Conservation (phyloP, 2,329 filamentous ascomycete genomes). For the Ceratocystis colombiana region DNA sequence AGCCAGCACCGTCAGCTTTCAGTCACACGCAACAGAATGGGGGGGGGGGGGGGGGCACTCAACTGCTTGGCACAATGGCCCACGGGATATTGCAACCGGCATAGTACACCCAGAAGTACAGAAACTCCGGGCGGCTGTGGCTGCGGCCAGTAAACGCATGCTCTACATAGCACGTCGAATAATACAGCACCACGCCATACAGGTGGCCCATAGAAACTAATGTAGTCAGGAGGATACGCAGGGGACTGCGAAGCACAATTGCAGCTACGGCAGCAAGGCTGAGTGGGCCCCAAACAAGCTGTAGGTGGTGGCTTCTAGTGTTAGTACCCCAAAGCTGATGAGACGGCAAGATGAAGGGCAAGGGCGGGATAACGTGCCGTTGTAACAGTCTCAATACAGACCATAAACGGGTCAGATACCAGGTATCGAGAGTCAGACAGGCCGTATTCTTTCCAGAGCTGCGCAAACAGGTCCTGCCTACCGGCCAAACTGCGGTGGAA, state of each 20-base stretch:
- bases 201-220: slow-evolving; percentile 45
- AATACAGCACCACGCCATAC: slow-evolving; percentile 55
- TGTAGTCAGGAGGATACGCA: slow-evolving; percentile 44
- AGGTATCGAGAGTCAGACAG: slow-evolving; percentile 81
- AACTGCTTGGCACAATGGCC: slow-evolving; percentile 29
- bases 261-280: slow-evolving; percentile 41
- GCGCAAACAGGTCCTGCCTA: slow-evolving; percentile 63
- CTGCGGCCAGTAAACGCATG: slow-evolving; percentile 37
- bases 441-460: slow-evolving; percentile 89
- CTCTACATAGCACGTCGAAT: slow-evolving; percentile 46
- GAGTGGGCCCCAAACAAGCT: slow-evolving; percentile 51
- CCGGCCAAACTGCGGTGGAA: slow-evolving; percentile 57
- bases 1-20: slow-evolving; percentile 38
- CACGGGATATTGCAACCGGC: slow-evolving; percentile 52
- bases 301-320: background rate
- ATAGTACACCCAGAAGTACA: slow-evolving; percentile 57
- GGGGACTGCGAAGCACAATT: slow-evolving; percentile 37
- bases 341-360: background rate
- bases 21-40: background rate
- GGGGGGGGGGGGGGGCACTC: background rate
- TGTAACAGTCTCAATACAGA: slow-evolving; percentile 80
- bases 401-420: slow-evolving; percentile 68
- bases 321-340: background rate
- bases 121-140: slow-evolving; percentile 48
- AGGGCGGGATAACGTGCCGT: slow-evolving; percentile 44